Evolutionary conservation across 805 yeast species (phyloP).

Genomic region (Ogataea parapolymorpha): DNA sequence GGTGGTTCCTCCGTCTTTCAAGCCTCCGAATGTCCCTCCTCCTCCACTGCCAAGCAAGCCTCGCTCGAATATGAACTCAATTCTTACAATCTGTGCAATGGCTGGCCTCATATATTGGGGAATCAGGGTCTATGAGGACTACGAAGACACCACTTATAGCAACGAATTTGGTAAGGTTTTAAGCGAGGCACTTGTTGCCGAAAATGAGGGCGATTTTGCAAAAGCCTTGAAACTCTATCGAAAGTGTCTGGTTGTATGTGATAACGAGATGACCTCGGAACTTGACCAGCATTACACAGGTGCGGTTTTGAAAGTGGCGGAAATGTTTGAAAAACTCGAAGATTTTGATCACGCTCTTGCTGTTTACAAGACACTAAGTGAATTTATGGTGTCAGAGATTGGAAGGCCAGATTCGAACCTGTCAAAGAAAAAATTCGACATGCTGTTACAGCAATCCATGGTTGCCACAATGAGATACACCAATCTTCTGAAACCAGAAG

Average conservation of each 20-base stretch:
- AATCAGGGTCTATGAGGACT: constrained; percentile 2
- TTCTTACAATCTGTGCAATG: not conserved
- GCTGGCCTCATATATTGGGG: not conserved
- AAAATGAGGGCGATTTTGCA: constrained; percentile 44
- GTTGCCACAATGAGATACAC: constrained; percentile 25
- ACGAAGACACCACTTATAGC: constrained; percentile 13
- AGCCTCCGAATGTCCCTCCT: not conserved
- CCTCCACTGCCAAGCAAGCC: not conserved
- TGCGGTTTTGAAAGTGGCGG: constrained; percentile 73
- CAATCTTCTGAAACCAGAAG: constrained; percentile 20
- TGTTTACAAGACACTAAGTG: constrained; percentile 24
- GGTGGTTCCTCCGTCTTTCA: not conserved
- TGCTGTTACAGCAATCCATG: constrained; percentile 22
- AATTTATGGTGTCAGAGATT: constrained; percentile 7
- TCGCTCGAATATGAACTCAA: not conserved
- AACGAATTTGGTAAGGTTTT: constrained; percentile 8
- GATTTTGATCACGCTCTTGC: constrained; percentile 27
- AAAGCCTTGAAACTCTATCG: constrained; percentile 67
- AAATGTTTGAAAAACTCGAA: constrained; percentile 58
- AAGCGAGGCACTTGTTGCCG: constrained; percentile 17
- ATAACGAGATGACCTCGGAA: constrained; percentile 48
- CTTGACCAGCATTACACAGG: constrained; percentile 82
- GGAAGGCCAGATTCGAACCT: constrained; percentile 4
- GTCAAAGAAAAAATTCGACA: constrained; percentile 9
- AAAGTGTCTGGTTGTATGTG: constrained; percentile 64